Evolutionary conservation across 805 yeast genomes (phyloP), one percentile per base, ranked within the genome.

Genomic region (Pichia nakasei): DNA sequence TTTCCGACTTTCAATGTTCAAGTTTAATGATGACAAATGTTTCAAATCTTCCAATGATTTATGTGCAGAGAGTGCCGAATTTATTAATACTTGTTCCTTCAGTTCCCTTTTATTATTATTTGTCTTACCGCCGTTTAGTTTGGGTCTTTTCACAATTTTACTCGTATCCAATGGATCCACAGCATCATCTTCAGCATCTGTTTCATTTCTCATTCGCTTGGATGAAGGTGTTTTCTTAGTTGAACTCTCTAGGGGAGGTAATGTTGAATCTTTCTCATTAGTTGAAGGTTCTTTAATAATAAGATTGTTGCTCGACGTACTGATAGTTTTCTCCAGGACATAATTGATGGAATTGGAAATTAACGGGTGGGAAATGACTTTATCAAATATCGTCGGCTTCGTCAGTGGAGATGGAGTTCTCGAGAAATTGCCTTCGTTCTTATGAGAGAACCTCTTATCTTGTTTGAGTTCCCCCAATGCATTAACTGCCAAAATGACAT

Each of bases 1-100:
- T 51, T 81, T 80, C 47, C 85, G 76, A 22, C 89, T 82, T 55
- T 86, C 95, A 44, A 78, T 71, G 45, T 58, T 61, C 5, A 64
- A 39, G 46, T 65, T 65, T 26, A 63, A 46, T 5, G 60, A 51
- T 33, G 66, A 59, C 22, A 65, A 48, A 32, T 64, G 65, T 38
- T 59, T 65, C 18, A 65, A 45, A 43, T 64, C 64, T 39, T 60
- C 62, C 18, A 64, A 41, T 0, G 65, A 54, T 31, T 47, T 46
- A 42, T 60, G 66, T 3, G 65, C 53, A 2, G 61, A 54, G 5
- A 58, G 48, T 0, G 64, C 63, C 5, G 63, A 59, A 3, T 60
- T 53, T 1, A 58, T 51, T 4, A 60, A 52, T 8, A 54, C 62
- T 41, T 57, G 59, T 31, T 60, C 17, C n/a, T 31, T 2, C 13